Evolutionary conservation across 768 basidiomycete genomes (phyloP), one percentile per base, ranked within the genome.

Genomic region (Agaricus blazei): DNA sequence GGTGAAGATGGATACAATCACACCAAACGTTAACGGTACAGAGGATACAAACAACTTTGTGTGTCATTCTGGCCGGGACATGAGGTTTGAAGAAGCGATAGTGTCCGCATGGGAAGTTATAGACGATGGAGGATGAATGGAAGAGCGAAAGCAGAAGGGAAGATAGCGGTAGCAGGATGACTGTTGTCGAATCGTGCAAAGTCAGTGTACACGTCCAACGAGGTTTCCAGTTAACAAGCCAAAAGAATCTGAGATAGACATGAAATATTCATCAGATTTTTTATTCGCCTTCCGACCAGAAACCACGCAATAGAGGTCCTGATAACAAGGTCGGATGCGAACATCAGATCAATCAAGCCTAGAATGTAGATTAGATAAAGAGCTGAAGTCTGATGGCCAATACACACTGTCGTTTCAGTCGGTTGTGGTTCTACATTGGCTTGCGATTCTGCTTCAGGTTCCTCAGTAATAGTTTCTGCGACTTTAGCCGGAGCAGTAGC

Each of bases 391-490:
- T 36, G 4, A 5, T 5, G 44, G 12, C 2, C 23, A 23, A 1
- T 27, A 49, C 47, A 29, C 29, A 56, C 58, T 38, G 36, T 44
- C 14, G 48, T 15, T 42, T 62, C 63, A 4, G 45, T 62, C 27
- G 54, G 57, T 26, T 44, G 51, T 9, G 54, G 56, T 29, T 51
- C 62, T 12, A 63, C 57, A 51, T 62, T 69, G 43, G 70, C 73
- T 44, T 76, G 74, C 3, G 63, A 67, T 59, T 74, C 78, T 47
- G 70, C 71, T 56, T 77, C 75, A 9, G 77, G 76, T 50, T 84
- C 82, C 62, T 85, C 83, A 28, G 70, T 75, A 57, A 86, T 86
- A 19, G 82, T 75, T 56, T 76, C 78, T 23, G 62, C 67, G 38
- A 69, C 68, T 34, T 68, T 59, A 31, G 72, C 70, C 41, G 63